A percentile compares a stretch with the other conserved stretches of the same genome.
Evolutionary conservation across 441 rosid genomes (phyloP).

Genomic region (Isatis lusitanica): DNA sequence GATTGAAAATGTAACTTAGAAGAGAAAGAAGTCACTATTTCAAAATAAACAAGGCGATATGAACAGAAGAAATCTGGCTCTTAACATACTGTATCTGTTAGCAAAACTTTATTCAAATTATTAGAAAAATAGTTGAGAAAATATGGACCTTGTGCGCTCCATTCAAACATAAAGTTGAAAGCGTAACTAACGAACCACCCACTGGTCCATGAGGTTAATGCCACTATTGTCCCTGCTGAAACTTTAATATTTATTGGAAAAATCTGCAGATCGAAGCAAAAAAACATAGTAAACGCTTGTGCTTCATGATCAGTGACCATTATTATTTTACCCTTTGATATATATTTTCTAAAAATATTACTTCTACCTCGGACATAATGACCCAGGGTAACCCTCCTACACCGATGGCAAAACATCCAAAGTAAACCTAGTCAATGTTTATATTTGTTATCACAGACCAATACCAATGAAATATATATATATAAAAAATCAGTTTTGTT

Average conservation of each 20-base stretch:
- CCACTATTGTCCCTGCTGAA: slow-evolving; percentile 8
- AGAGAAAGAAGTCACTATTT: background rate
- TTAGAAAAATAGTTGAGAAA: background rate
- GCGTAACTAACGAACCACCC: slow-evolving; percentile 17
- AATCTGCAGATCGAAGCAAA: background rate
- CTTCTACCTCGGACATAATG: slow-evolving; percentile 12
- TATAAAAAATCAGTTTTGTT: no score
- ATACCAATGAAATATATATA: no score
- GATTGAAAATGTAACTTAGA: background rate
- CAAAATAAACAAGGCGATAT: background rate
- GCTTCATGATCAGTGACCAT: background rate
- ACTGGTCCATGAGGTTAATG: slow-evolving; percentile 13
- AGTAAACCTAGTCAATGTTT: background rate
- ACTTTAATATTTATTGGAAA: slow-evolving; percentile 10
- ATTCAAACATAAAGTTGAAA: slow-evolving; percentile 15
- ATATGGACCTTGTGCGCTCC: slow-evolving; percentile 12
- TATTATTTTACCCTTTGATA: no score
- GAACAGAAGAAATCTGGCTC: background rate
- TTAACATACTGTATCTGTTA: background rate
- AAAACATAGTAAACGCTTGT: background rate
- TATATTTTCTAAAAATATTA: no score
- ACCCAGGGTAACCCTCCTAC: slow-evolving; percentile 10
- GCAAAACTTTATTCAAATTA: background rate
- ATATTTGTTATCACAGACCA: background rate
- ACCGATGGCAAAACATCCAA: slow-evolving; percentile 13